Evolutionary conservation across 2,329 filamentous ascomycete genomes (phyloP), one percentile per base, ranked within the genome.

Genomic region (Massarina eburnea): DNA sequence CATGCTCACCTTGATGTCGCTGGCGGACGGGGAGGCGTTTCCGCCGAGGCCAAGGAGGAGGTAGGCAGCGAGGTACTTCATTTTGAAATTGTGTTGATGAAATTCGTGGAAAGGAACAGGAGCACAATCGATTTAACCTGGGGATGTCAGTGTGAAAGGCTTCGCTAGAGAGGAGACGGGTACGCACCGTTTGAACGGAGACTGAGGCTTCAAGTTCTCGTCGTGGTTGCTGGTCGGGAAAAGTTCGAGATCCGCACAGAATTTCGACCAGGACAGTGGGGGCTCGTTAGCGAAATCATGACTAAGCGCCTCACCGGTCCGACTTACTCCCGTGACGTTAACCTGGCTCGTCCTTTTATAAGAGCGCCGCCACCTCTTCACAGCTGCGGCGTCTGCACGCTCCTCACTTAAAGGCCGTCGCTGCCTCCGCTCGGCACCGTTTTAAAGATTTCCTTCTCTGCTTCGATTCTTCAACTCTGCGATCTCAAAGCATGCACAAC

Each of bases 51-150:
- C 79, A 77, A 97, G 89, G 74, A 99, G 92, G 73, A 99, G 91
- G 85, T 95, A 97, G 75, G 94, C 92, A 75, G 94, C 94, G 81
- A 99, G 88, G 81, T 97, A 87, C 91, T 99, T 97, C 94, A 99
- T 97, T 90, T 86, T 95, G 75, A 71, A 66, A 64, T 54, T 59
- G 43, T 57, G 49, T 55, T 51, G 51, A 53, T 39, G 47, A 40
- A 48, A 46, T 55, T 35, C 43, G 50, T 48, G 43, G 52, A 45
- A 47, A 58, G 64, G 84, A 91, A 91, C 88, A 86, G 81, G 88
- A 91, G 88, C 87, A 80, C 92, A 97, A 97, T 97, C 92, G 85
- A 87, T 95, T 97, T 69, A 70, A 68, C 66, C 66, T 68, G 54
- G 21, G 15, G 15, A 22, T 49, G 50, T 70, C 47, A 67, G 59